Evolutionary conservation across 768 basidiomycete genomes (phyloP).

Genomic region (Suillus placidus): DNA sequence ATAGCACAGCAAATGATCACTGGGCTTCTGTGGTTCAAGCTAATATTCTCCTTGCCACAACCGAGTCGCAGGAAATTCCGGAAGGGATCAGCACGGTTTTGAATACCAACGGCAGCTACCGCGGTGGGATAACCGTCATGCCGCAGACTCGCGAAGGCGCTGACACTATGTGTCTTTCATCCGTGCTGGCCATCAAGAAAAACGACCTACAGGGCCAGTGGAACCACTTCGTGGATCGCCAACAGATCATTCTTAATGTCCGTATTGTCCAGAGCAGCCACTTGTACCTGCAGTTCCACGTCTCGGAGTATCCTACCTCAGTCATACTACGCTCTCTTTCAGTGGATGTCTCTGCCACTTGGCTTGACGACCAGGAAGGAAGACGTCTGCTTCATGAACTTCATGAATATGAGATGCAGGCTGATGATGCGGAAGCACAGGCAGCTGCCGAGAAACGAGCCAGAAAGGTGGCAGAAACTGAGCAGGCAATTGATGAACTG

Average conservation of each 20-base stretch:
- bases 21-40: neutral
- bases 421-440: neutral
- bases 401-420: neutral
- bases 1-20: neutral
- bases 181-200: neutral
- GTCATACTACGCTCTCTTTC: neutral
- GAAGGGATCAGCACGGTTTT: neutral
- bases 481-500: neutral
- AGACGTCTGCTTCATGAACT: neutral
- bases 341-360: neutral
- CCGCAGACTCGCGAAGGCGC: neutral
- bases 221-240: neutral
- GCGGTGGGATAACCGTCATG: neutral
- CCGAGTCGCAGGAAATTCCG: neutral
- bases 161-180: neutral
- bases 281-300: neutral
- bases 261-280: neutral
- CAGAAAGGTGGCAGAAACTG: neutral
- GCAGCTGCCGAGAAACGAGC: neutral
- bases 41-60: neutral
- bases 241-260: neutral
- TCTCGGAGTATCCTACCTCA: neutral
- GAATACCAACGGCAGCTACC: neutral
- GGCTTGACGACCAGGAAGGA: conserved; percentile 1
- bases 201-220: neutral